A percentile compares a stretch with the other conserved stretches of the same genome.
phyloP scores from a whole-genome alignment of 2,329 filamentous ascomycete species.

The Monilinia polystroma region DNA sequence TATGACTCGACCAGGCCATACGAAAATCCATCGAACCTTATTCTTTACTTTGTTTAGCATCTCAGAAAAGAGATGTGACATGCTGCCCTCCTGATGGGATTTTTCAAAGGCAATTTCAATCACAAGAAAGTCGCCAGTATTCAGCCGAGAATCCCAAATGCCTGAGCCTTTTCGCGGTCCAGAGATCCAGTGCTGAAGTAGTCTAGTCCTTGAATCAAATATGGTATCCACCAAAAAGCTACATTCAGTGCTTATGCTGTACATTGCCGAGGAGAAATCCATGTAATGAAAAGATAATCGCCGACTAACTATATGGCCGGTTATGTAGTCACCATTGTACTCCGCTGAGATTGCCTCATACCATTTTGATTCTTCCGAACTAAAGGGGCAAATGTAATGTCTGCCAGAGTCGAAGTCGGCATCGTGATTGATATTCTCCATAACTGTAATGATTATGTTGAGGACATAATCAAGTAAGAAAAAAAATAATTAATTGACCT shows the following conservation, averaged over 20 bases:
- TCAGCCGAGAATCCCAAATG: constrained; percentile 6
- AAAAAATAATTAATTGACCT: neutral
- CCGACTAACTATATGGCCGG: neutral
- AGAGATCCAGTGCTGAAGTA: neutral
- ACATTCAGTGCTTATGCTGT: neutral
- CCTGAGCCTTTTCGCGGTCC: neutral
- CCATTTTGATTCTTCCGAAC: too few species aligned
- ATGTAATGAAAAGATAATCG: neutral
- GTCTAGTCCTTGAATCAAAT: neutral
- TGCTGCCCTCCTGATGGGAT: too few species aligned
- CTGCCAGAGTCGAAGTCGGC: neutral
- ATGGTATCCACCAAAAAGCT: neutral
- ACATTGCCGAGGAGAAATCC: neutral
- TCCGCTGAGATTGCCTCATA: neutral
- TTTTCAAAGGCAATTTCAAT: neutral
- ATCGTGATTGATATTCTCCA: neutral
- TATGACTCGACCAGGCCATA: neutral
- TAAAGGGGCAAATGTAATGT: neutral
- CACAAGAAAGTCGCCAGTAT: constrained; percentile 1
- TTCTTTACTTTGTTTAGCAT: neutral
- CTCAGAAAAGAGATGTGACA: neutral
- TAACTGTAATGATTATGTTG: neutral
- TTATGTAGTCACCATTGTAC: neutral
- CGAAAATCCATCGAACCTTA: neutral
- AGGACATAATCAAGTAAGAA: neutral